Base-by-base conservation (phyloP, 192 early-diverging fungal genomes). In the Phlyctochytrium bullatum region DNA sequence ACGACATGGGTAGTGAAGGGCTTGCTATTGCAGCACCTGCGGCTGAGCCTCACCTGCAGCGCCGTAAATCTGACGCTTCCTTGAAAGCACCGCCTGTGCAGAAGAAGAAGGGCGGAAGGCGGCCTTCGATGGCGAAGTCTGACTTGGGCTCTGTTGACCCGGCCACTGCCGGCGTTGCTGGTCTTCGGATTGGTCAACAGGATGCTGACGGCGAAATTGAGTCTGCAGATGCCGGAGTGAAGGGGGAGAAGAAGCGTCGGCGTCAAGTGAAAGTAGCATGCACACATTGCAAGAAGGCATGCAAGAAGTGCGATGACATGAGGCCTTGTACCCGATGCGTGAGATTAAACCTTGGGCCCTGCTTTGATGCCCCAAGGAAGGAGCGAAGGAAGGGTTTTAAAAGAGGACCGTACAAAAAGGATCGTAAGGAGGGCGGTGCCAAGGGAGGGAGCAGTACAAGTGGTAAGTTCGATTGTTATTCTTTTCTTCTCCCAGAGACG, bases 291-390 rank as follows among this genome's bases (percentile, higher is more conserved):
- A 35, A 62, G 50, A 62, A 62, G 25, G 34, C 61, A 10, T 62
- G 61, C 50, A 62, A 62, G 25, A 62, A 62, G 61, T 62, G 61
- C 50, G 61, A 62, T 34, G 61, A 62, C 23, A 4, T 17, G 6
- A 35, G 61, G 23, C 61, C 61, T 4, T 62, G 61, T 25, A 20
- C 17, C 10, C 34, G 61, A 34, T 62, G 61, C 34, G 25, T 62
- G 14, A 10, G 61, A 6, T 25, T 62, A 6, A 54, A 54, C 34
- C 35, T 51, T 4, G 24, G 20, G 12, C 20, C 14, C 50, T 62
- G 61, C 31, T 14, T 40, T 14, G 31, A 34, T 34, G 16, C 61
- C 6, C 24, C 50, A 23, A 62, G 61, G 50, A 62, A 62, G 31
- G 24, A 14, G 61, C 61, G 61, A 6, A 6, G 24, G 10, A 62